A percentile compares a stretch with the other conserved stretches of the same genome.
Conservation (phyloP, 306 rosid species). For the Trifolium repens region DNA sequence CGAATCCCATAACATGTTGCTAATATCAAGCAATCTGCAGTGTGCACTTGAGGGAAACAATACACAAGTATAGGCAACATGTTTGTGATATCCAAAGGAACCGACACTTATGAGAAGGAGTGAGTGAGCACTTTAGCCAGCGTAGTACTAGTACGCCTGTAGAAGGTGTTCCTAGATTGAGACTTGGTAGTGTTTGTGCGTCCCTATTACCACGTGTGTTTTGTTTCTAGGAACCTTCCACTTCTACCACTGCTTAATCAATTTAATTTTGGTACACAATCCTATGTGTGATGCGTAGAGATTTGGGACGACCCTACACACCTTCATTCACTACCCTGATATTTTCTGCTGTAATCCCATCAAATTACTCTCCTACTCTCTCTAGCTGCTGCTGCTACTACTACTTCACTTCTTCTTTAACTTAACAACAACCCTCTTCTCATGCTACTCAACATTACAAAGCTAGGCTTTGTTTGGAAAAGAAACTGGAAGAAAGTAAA, state of each 20-base stretch:
- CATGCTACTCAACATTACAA: neutral
- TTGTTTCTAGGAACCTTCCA: conserved; percentile 49
- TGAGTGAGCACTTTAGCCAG: neutral
- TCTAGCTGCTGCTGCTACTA: too few species aligned
- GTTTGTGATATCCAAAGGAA: conserved; percentile 13
- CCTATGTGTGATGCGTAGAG: conserved; percentile 17
- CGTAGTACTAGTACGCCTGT: neutral
- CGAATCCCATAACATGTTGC: too few species aligned
- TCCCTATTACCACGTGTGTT: conserved; percentile 42
- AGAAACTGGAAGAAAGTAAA: too few species aligned
- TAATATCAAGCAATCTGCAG: too few species aligned
- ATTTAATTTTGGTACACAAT: conserved; percentile 8
- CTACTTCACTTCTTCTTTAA: too few species aligned
- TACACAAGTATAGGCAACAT: neutral
- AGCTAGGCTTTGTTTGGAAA: too few species aligned
- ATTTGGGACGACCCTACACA: conserved; percentile 13
- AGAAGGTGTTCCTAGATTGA: neutral
- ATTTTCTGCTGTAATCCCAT: neutral
- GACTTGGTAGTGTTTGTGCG: neutral
- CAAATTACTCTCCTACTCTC: neutral
- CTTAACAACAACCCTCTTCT: neutral
- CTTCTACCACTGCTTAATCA: neutral
- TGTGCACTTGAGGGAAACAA: too few species aligned
- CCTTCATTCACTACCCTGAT: neutral
- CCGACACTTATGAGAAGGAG: neutral